phyloP scores from a whole-genome alignment of 1,139 yeast genomes.

The Saccharomyces hybrid region DNA sequence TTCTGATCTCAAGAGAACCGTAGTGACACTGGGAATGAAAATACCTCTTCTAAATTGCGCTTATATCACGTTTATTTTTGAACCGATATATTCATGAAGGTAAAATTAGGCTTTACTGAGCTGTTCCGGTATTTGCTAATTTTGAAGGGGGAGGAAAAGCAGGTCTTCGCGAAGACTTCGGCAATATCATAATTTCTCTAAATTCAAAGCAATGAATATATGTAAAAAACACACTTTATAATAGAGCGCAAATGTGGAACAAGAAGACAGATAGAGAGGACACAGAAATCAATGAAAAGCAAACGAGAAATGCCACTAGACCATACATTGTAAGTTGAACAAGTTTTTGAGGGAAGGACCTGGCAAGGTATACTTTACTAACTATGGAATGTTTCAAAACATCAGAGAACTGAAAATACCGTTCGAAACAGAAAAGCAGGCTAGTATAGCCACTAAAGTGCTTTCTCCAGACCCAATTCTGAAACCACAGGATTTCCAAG shows the following conservation, averaged over 20 bases:
- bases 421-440: conserved; percentile 52
- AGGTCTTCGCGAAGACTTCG: background rate
- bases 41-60: background rate
- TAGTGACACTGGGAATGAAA: background rate
- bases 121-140: background rate
- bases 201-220: background rate
- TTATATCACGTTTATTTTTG: background rate
- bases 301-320: conserved; percentile 8
- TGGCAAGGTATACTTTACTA: background rate
- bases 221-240: background rate
- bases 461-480: conserved; percentile 74
- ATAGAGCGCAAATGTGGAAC: no score
- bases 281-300: background rate
- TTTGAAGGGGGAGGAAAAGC: background rate
- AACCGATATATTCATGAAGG: background rate
- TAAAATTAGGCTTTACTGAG: background rate
- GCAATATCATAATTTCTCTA: background rate
- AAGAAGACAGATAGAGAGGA: no score
- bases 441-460: conserved; percentile 51
- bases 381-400: background rate
- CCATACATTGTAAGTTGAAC: conserved; percentile 11
- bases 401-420: conserved; percentile 48
- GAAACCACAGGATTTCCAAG: conserved; percentile 52
- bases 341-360: background rate
- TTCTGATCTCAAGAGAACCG: background rate